Conservation (phyloP, 192 early-diverging fungal species). For the Coemansia sp. region DNA sequence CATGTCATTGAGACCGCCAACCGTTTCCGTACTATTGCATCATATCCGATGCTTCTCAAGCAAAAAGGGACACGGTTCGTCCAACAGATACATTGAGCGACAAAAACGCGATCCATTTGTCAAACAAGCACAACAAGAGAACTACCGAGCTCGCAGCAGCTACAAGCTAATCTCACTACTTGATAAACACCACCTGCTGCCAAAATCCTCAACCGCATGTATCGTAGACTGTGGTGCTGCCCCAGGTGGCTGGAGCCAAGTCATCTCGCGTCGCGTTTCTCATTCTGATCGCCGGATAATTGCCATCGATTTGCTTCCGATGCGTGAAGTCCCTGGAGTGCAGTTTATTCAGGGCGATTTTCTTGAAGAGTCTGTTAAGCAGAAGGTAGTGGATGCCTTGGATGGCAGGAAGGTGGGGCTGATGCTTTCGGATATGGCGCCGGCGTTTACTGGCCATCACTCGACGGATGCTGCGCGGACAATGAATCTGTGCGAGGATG, state of each 20-base stretch:
- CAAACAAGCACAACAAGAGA: conserved; percentile 52
- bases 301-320: conserved; percentile 68
- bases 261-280: conserved; percentile 50
- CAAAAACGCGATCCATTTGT: conserved; percentile 70
- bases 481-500: conserved; percentile 66
- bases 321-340: conserved; percentile 65
- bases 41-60: conserved; percentile 10
- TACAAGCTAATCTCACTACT: conserved; percentile 68
- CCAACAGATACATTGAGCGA: conserved; percentile 63
- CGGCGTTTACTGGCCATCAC: conserved; percentile 70
- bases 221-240: conserved; percentile 67
- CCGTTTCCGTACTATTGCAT: not conserved
- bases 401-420: conserved; percentile 42
- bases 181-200: conserved; percentile 50
- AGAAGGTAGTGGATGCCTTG: conserved; percentile 30
- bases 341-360: conserved; percentile 70
- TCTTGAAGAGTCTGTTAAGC: conserved; percentile 41
- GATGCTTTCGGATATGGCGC: conserved; percentile 76
- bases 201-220: conserved; percentile 12
- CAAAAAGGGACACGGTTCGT: conserved; percentile 42
- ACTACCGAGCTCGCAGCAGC: conserved; percentile 69
- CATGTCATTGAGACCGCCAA: not conserved
- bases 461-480: conserved; percentile 63
- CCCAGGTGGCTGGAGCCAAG: conserved; percentile 81
- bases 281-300: conserved; percentile 39